Base-by-base conservation (phyloP, 345 rosid genomes). In the Salix udensis region DNA sequence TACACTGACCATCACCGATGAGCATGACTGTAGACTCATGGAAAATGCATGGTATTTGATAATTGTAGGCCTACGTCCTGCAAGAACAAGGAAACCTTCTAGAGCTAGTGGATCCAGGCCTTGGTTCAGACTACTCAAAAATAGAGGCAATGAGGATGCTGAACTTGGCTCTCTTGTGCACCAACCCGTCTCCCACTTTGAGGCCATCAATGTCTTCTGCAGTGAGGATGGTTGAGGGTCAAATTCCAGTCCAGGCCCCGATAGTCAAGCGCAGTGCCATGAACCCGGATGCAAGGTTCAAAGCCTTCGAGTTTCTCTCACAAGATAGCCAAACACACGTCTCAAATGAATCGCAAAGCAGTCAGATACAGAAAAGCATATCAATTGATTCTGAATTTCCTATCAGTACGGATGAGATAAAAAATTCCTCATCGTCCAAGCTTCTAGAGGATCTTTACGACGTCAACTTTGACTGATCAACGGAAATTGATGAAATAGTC, bases 1-100 rank as follows among this genome's bases (percentile, higher is more conserved):
- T 24, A 18, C 48, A 62, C 30, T 39, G 28, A 11, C 34, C 13
- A 34, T 34, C 37, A 34, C 21, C 61, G 46, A 24, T 52, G 6
- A 40, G 26, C 16, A 1, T 64, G n/a, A 34, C 28, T 65, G 16
- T 7, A 2, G 55, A n/a, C 42, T 23, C 4, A 11, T 10, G 28
- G 52, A 30, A 53, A 72, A 72, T 21, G 14, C 14, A n/a, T 55
- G 10, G 9, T n/a, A 55, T 5, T 9, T 9, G 11, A 39, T 30
- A 39, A 69, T 55, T 69, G 44, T 31, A 91, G 98, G 98, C 98
- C 39, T 91, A 89, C 71, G 97, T 95, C 30, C 87, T 86, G 83
- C 97, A 91, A 89, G 98, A 93, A n/a, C n/a, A n/a, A n/a, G n/a
- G 96, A 60, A 95, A 87, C 76, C 92, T 95, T 26, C 84, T 93